phyloP scores from a whole-genome alignment of 768 basidiomycete species.

The Pisolithus tinctorius region DNA sequence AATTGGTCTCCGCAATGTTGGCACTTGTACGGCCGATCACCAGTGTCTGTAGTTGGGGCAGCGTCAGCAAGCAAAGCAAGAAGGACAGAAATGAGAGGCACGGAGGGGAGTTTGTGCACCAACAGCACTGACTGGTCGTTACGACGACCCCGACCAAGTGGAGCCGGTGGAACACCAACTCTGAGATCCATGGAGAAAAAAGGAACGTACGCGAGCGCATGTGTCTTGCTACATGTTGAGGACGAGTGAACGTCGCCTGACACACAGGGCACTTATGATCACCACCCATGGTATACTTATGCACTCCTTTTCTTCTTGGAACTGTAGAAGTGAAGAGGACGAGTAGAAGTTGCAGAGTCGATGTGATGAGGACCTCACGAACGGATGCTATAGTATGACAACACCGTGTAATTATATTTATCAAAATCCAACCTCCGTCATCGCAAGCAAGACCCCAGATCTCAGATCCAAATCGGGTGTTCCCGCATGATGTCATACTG shows the following conservation, averaged over 20 bases:
- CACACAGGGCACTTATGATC: slow-evolving; percentile 87
- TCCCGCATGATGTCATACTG: slow-evolving; percentile 27
- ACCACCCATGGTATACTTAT: slow-evolving; percentile 49
- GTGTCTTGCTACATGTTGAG: slow-evolving; percentile 84
- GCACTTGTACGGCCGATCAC: slow-evolving; percentile 86
- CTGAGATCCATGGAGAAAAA: no score
- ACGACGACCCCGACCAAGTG: slow-evolving; percentile 13
- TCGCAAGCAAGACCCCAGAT: slow-evolving; percentile 20
- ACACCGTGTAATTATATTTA: slow-evolving; percentile 33
- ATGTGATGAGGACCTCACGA: slow-evolving; percentile 15
- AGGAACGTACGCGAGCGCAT: slow-evolving; percentile 79
- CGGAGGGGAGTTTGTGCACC: neutral
- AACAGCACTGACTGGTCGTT: neutral
- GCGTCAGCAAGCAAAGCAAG: slow-evolving; percentile 4
- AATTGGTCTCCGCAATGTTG: slow-evolving; percentile 87
- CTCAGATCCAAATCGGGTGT: slow-evolving; percentile 24
- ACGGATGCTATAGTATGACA: slow-evolving; percentile 23
- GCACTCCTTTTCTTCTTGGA: neutral
- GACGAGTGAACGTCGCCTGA: slow-evolving; percentile 80
- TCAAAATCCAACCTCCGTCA: slow-evolving; percentile 10
- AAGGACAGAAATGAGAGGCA: slow-evolving; percentile 7
- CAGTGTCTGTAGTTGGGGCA: slow-evolving; percentile 53
- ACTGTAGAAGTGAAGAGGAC: neutral
- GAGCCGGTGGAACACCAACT: slow-evolving; percentile 9
- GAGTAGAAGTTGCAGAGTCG: slow-evolving; percentile 14